These are phyloP conservation scores for Skeletonema potamos DNA, from an alignment of 108 stramenopile genomes.

Conservation along the genomic window DNA sequence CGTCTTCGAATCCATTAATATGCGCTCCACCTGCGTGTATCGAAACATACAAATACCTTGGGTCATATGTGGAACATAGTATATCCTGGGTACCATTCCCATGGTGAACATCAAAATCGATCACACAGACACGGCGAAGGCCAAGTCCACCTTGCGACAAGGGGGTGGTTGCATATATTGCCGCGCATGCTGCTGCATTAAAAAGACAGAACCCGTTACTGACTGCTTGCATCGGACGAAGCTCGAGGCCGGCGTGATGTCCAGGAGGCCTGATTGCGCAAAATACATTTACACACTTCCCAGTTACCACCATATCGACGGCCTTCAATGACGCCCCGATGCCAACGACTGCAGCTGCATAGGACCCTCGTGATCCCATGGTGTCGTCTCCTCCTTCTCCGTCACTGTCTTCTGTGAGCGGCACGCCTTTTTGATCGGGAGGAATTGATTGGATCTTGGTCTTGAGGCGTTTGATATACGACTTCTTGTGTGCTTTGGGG, in stretches of 20 bases:
- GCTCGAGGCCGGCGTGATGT: constrained; percentile 89
- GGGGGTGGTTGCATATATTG: constrained; percentile 90
- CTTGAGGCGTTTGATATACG: constrained; percentile 76
- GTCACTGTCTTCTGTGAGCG: constrained; percentile 85
- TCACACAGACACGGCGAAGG: constrained; percentile 81
- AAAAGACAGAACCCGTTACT: constrained; percentile 97
- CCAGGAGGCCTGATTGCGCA: constrained; percentile 92
- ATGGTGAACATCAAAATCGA: constrained; percentile 96
- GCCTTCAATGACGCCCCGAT: constrained; percentile 88
- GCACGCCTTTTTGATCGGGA: constrained; percentile 51
- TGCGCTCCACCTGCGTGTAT: constrained; percentile 84
- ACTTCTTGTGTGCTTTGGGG: constrained; percentile 64
- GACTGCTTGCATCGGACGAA: constrained; percentile 87
- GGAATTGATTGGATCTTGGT: constrained; percentile 54
- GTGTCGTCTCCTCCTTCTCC: constrained; percentile 88
- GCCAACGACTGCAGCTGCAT: constrained; percentile 85
- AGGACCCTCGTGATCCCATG: constrained; percentile 80
- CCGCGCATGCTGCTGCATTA: constrained; percentile 95
- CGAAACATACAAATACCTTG: constrained; percentile 88
- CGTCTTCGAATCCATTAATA: constrained; percentile 72
- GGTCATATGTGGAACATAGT: constrained; percentile 85
- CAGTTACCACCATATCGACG: constrained; percentile 86
- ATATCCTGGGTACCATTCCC: constrained; percentile 95
- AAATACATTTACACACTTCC: constrained; percentile 84
- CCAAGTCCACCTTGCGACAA: constrained; percentile 79